Base-by-base conservation (phyloP, 164 flowering plant species). In the Annona squamosa region DNA sequence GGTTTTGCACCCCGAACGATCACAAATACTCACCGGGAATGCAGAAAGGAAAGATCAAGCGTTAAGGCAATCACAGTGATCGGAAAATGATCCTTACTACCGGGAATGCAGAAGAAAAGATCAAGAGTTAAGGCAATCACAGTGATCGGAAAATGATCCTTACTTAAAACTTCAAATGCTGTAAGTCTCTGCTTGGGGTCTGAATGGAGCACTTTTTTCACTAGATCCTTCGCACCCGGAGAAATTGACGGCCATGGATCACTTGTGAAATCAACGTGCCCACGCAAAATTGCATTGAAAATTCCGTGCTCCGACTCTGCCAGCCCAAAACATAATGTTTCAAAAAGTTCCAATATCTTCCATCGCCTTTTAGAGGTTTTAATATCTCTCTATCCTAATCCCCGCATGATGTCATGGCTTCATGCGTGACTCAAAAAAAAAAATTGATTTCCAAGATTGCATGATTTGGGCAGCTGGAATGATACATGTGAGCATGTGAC, bases 201-300 rank as follows among this genome's bases (percentile, higher is more conserved):
- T 46, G 90, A 72, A 65, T 79, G 82, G 57, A 93, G 81, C 98
- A 93, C 91, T 84, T 89, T 93, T 76, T 85, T 87, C 47, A 91
- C 90, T 44, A 91, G 87, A 77, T 93, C 98, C 82, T 90, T 91
- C 3, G 98, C 98, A 67, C 83, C 89, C n/a, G 84, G 48, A 43
- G 98, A 93, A 74, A 91, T 87, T 10, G 87, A 76, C 0, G 95
- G 97, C 97, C 98, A 93, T 67, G 98, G 98, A 74, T 91, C 97
- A 48, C 87, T 81, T 17, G 88, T 78, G 76, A 93, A 93, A 78
- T 93, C 98, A 47, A 93, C 65, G 46, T 87, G 88, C 0, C 93
- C 92, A 0, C 89, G 85, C 57, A 89, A 71, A 67, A 93, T 91
- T 1, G 97, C 95, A 75, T 91, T 90, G 88, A 93, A 91, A 71